Percentiles rank a stretch among this genome's conserved stretches.
phyloP scores from a whole-genome alignment of 768 basidiomycete species.

The Pisolithus sp. region DNA sequence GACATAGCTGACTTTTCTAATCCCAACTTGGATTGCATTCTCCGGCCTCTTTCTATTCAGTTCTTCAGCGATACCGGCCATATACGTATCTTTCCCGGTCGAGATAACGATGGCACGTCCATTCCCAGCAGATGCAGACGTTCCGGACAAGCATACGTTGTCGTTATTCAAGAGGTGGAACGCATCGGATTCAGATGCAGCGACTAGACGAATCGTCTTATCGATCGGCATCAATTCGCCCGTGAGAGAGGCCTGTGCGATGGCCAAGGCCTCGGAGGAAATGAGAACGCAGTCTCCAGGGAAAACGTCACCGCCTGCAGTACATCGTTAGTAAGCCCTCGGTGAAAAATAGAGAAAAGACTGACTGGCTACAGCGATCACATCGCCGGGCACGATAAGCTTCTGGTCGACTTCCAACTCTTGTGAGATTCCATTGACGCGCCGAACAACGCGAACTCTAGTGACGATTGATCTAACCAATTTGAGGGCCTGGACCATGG shows the following conservation, averaged over 20 bases:
- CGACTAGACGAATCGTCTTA: constrained; percentile 16
- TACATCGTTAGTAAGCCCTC: neutral
- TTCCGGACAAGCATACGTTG: constrained; percentile 30
- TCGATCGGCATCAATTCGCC: constrained; percentile 32
- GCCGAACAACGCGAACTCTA: constrained; percentile 27
- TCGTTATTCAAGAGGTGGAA: constrained; percentile 27
- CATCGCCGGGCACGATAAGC: constrained; percentile 28
- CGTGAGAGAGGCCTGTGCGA: constrained; percentile 31
- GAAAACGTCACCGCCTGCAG: constrained; percentile 29
- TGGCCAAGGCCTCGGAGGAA: constrained; percentile 27
- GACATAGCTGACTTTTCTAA: constrained; percentile 29
- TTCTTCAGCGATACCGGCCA: constrained; percentile 31
- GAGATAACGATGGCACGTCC: constrained; percentile 26
- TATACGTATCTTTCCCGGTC: constrained; percentile 29
- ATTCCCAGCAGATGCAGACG: constrained; percentile 28
- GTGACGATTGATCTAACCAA: constrained; percentile 29
- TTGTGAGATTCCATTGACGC: constrained; percentile 11
- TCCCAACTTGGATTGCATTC: constrained; percentile 28
- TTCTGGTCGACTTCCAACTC: constrained; percentile 27
- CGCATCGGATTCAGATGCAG: constrained; percentile 10
- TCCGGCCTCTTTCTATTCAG: constrained; percentile 27
- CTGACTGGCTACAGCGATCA: constrained; percentile 25
- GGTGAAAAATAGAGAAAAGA: neutral
- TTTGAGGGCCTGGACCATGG: constrained; percentile 29
- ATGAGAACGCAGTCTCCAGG: constrained; percentile 31